Conservation (phyloP, 768 basidiomycete species). For the Rhodotorula toruloides region DNA sequence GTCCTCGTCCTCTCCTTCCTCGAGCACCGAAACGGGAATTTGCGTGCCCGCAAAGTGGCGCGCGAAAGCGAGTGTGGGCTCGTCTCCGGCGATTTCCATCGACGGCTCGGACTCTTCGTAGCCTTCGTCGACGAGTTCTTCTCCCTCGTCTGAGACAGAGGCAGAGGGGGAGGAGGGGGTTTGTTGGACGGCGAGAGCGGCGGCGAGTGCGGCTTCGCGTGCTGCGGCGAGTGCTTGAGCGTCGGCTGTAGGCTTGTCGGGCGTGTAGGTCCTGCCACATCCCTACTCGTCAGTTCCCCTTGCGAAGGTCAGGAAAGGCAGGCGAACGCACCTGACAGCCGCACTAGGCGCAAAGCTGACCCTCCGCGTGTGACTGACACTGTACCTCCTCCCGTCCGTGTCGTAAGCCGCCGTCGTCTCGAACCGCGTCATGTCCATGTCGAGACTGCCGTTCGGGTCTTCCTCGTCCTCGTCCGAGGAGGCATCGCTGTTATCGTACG, state of each 20-base stretch:
- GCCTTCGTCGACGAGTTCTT: not conserved
- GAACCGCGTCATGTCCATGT: conserved; percentile 25
- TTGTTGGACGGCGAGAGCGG: not conserved
- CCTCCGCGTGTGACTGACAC: conserved; percentile 22
- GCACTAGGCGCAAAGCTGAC: conserved; percentile 41
- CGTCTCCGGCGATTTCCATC: conserved; percentile 37
- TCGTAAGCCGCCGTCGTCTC: conserved; percentile 20
- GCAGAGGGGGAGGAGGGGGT: conserved; percentile 4
- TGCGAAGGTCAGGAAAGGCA: not conserved
- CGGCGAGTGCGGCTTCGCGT: not conserved
- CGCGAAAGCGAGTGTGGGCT: conserved; percentile 29
- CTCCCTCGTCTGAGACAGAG: not conserved
- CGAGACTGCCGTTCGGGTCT: conserved; percentile 29
- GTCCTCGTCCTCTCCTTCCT: not conserved
- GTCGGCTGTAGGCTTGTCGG: conserved; percentile 32
- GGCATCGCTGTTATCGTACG: conserved; percentile 22
- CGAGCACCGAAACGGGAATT: conserved; percentile 9
- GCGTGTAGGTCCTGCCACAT: conserved; percentile 25
- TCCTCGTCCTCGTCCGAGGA: conserved; percentile 9
- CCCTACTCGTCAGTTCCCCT: not conserved
- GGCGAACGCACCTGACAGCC: conserved; percentile 32
- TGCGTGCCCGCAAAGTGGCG: conserved; percentile 31
- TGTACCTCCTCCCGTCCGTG: conserved; percentile 8
- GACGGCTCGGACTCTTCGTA: conserved; percentile 18
- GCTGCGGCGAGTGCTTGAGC: conserved; percentile 16